These are phyloP conservation scores for Rugonectria rugulosa DNA, from an alignment of 2,329 filamentous ascomycete genomes.

Conservation along the genomic window DNA sequence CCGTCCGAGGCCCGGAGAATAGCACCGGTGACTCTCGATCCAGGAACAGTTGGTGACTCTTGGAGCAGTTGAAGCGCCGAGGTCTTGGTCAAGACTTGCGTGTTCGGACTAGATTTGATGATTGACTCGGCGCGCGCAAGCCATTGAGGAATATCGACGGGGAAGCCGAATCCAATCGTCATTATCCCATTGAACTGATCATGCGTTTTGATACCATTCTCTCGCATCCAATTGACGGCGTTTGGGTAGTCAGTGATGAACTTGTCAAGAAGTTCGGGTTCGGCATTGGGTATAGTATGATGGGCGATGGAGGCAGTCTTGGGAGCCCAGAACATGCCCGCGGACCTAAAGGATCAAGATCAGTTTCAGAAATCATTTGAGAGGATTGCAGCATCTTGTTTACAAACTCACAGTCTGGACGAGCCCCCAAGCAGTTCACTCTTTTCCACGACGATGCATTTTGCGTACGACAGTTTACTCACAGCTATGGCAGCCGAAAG, in stretches of 20 bases:
- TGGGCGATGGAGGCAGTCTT: constrained; percentile 4
- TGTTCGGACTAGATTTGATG: constrained; percentile 5
- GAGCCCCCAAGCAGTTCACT: constrained; percentile 18
- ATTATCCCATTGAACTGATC: constrained; percentile 26
- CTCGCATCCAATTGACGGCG: constrained; percentile 21
- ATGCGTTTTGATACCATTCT: constrained; percentile 18
- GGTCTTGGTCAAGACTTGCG: constrained; percentile 10
- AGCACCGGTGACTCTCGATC: constrained; percentile 11
- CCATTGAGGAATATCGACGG: constrained; percentile 24
- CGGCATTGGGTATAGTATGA: constrained; percentile 17
- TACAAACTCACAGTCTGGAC: constrained; percentile 9
- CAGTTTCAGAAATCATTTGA: neutral
- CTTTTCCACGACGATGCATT: constrained; percentile 20
- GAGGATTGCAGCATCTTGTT: neutral
- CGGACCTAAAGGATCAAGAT: constrained; percentile 1
- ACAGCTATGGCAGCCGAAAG: constrained; percentile 19
- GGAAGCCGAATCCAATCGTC: constrained; percentile 25
- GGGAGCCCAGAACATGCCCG: constrained; percentile 27
- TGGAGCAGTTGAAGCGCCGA: constrained; percentile 15
- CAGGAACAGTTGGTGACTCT: neutral
- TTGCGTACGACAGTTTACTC: constrained; percentile 1
- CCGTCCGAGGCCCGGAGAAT: constrained; percentile 11
- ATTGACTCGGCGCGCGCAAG: constrained; percentile 21
- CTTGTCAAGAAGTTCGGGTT: constrained; percentile 15
- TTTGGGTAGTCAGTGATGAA: constrained; percentile 22